Base-by-base conservation (phyloP, 2,329 filamentous ascomycete genomes). In the Penicillium sclerotiorum region DNA sequence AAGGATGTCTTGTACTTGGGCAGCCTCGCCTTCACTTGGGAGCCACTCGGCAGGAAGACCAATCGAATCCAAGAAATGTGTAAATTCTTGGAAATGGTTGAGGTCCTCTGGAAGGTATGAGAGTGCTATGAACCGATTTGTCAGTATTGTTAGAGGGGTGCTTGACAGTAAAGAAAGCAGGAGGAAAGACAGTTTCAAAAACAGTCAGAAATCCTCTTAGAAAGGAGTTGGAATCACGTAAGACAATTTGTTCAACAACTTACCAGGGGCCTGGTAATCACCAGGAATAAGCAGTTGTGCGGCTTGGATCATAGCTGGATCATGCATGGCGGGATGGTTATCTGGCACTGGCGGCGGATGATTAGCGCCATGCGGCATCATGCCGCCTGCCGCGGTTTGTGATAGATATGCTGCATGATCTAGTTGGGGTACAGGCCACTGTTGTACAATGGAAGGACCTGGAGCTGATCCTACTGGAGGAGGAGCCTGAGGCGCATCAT, bases 261-360 rank as follows among this genome's bases (percentile, higher is more conserved):
- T 22, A 62, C 61, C 47, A 38, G 61, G 49, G 21, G 60, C 56
- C 30, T 60, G 58, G 49, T 66, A 69, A 42, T 57, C 61, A 7
- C 60, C 61, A 2, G 66, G 66, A 25, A 69, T 59, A 35, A 69
- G 59, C 30, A 69, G 51, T 36, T 69, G 66, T 3, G 66, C 66
- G 15, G 66, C 66, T 47, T 69, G 64, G 4, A 69, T 84, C 53
- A 69, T 67, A 15, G 68, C 65, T 3, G 66, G 58, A 49, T 69
- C 66, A 49, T 67, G 66, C 27, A 63, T 59, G 17, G 52, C 61
- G 8, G 60, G 49, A 47, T 63, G 63, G 3, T 45, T 45, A 17
- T 52, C 50, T 13, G 64, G n/a, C n/a, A n/a, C 25, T 3, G 48
- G 42, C 3, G 59, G 33, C 43, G 49, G 53, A 22, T 45, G 37